phyloP scores from a whole-genome alignment of 768 basidiomycete species.

The Hericium rajendrae region DNA sequence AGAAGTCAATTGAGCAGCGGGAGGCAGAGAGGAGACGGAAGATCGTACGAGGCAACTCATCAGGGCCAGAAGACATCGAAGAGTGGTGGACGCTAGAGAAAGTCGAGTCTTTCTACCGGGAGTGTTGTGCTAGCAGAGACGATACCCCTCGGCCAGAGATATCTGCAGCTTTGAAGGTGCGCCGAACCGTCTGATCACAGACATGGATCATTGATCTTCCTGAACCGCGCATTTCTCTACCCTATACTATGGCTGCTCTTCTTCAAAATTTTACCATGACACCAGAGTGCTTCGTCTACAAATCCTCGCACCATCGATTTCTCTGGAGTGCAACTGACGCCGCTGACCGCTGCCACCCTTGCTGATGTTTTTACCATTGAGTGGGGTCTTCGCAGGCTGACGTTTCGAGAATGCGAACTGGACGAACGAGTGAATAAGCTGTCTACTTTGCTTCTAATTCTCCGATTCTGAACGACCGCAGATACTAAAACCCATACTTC shows the following conservation, averaged over 20 bases:
- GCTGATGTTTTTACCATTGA: constrained; percentile 89
- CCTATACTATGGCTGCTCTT: not conserved
- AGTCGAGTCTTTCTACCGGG: constrained; percentile 79
- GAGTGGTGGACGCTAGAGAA: constrained; percentile 83
- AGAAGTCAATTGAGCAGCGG: constrained; percentile 64
- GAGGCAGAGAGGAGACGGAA: constrained; percentile 60
- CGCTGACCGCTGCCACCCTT: constrained; percentile 64
- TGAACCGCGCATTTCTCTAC: too few species aligned
- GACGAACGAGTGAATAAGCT: constrained; percentile 58
- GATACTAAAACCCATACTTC: constrained; percentile 83
- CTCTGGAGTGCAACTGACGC: constrained; percentile 68
- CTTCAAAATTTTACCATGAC: constrained; percentile 2
- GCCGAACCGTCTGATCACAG: not conserved
- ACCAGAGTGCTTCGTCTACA: constrained; percentile 40
- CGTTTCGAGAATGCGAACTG: constrained; percentile 79
- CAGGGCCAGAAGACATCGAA: constrained; percentile 25
- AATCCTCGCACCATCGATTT: constrained; percentile 68
- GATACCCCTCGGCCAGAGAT: constrained; percentile 59
- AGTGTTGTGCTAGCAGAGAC: constrained; percentile 73
- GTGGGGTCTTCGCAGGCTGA: constrained; percentile 84
- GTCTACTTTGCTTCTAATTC: not conserved
- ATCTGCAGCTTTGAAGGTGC: constrained; percentile 51
- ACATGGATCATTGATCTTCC: not conserved
- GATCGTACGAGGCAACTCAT: constrained; percentile 50
- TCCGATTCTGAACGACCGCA: constrained; percentile 19